Base-by-base conservation (phyloP, 768 basidiomycete species). In the Baorangia bicolor region DNA sequence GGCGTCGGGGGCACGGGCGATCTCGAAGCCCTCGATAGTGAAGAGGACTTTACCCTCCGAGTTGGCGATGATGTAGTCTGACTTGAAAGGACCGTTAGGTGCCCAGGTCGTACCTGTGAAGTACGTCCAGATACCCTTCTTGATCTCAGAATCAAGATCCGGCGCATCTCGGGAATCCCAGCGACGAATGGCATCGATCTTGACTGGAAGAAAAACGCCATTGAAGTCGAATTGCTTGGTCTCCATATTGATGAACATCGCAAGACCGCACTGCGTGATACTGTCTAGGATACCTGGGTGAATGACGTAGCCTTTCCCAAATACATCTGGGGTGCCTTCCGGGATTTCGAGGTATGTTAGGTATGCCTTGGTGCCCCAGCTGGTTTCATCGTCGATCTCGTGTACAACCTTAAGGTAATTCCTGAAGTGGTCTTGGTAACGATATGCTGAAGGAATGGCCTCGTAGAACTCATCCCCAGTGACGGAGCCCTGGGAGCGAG, bases 231-330 rank as follows among this genome's bases (percentile, higher is more conserved):
- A 70, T 7, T 56, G 68, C 40, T 70, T 70, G 28, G 64, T 64
- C 23, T 62, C 59, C 63, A 65, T 64, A n/a, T 65, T 65, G 53
- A 64, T 64, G 49, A 64, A 64, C 69, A 70, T 66, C 2, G 66
- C 64, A 16, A 70, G 67, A 51, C 69, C 69, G 28, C 66, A 68
- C 47, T 69, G 69, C 18, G 69, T 69, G 45, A 69, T 68, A 12
- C 69, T 70, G 54, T 73, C 71, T 8, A 73, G 55, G 33, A 73
- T 60, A 51, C 72, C 71, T 4, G 71, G 71, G 53, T 73, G 72
- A 47, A 73, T 67, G 40, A 45, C 56, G 20, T 73, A 73, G 25
- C 69, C 67, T 49, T 59, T 62, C 4, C 66, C 69, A 34, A 66
- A 70, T 5, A 70, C 69, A 9, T 70, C 64, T 8, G 65, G 64